Conservation (phyloP, 305 asterid species). For the Petunia hybrid region DNA sequence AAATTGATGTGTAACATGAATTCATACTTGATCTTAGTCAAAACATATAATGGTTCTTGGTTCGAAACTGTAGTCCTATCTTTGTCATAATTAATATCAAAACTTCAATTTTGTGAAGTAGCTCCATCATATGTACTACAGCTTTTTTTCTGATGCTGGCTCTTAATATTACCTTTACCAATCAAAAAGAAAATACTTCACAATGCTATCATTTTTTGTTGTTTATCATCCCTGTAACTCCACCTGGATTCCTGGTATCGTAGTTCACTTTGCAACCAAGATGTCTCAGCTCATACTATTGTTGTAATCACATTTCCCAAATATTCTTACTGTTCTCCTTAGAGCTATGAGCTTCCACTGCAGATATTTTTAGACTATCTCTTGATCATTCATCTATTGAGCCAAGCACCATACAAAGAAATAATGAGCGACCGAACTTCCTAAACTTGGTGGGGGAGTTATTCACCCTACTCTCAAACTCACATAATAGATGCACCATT, state of each 20-base stretch:
- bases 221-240: slow-evolving; percentile 15
- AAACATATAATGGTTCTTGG: background rate
- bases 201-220: slow-evolving; percentile 18
- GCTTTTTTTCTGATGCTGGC: too few relatives aligned
- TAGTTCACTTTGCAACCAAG: background rate
- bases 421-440: background rate
- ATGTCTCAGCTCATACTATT: background rate
- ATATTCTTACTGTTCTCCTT: background rate
- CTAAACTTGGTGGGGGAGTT: slow-evolving; percentile 12
- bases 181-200: background rate
- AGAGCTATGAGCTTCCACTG: background rate
- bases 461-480: slow-evolving; percentile 10
- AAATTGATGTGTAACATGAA: background rate
- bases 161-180: too few relatives aligned
- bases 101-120: background rate
- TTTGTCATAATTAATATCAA: background rate
- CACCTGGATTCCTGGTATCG: background rate
- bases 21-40: background rate
- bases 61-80: background rate
- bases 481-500: background rate
- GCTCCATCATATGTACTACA: too few relatives aligned
- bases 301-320: background rate
- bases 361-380: slow-evolving; percentile 9
- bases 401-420: slow-evolving; percentile 5
- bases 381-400: slow-evolving; percentile 22